phyloP scores from a whole-genome alignment of 495 filamentous ascomycete species.

The Letharia lupina region DNA sequence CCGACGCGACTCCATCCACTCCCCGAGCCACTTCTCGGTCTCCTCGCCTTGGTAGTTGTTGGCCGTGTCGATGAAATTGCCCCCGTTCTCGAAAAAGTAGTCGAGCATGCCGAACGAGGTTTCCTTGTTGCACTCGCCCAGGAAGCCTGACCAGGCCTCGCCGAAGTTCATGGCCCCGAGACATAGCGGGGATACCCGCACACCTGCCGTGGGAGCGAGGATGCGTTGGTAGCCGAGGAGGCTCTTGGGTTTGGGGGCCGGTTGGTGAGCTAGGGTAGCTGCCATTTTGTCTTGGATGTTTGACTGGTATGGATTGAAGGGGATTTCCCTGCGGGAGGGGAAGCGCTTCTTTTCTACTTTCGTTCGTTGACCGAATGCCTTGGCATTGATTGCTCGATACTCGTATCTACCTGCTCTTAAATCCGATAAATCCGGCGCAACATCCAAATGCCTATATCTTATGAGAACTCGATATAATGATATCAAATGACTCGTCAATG shows the following conservation, averaged over 20 bases:
- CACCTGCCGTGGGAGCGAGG: constrained; percentile 49
- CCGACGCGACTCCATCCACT: constrained; percentile 47
- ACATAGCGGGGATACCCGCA: constrained; percentile 52
- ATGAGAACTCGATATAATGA: too few species aligned
- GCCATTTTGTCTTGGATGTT: too few species aligned
- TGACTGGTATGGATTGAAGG: too few species aligned
- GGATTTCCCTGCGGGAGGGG: too few species aligned
- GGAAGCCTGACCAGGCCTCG: constrained; percentile 40
- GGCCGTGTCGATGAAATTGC: constrained; percentile 48
- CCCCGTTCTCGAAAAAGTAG: constrained; percentile 40
- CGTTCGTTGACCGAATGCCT: too few species aligned
- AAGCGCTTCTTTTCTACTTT: too few species aligned
- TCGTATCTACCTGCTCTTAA: too few species aligned
- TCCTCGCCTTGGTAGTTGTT: constrained; percentile 51
- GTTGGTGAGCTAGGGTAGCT: too few species aligned
- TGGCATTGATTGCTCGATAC: too few species aligned
- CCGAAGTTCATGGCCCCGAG: constrained; percentile 60
- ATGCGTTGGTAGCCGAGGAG: constrained; percentile 52
- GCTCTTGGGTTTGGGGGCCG: constrained; percentile 42
- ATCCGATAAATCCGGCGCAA: too few species aligned
- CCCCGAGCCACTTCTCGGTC: constrained; percentile 48
- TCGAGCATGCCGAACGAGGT: constrained; percentile 44
- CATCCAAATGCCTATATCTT: too few species aligned
- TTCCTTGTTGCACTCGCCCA: constrained; percentile 44
- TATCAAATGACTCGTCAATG: too few species aligned